Conservation (phyloP, 2,329 filamentous ascomycete species). For the Colletotrichum musae region DNA sequence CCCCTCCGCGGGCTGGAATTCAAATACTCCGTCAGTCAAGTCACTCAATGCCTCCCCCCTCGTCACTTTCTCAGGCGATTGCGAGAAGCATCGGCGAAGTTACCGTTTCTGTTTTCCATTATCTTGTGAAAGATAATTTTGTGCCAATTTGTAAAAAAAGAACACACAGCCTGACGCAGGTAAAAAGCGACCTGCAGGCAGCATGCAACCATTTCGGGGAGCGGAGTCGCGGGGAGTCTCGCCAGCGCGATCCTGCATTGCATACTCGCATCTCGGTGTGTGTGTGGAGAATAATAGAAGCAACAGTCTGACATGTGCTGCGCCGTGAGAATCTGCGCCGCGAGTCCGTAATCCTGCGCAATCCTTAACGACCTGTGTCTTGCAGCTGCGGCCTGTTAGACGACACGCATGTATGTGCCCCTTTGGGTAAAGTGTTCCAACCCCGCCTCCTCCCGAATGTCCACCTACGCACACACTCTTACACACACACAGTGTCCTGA, state of each 20-base stretch:
- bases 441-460: too few relatives aligned
- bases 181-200: neutral
- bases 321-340: slow-evolving; percentile 6
- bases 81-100: slow-evolving; percentile 12
- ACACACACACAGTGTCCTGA: too few relatives aligned
- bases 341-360: slow-evolving; percentile 21
- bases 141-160: neutral
- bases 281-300: slow-evolving; percentile 15
- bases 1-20: neutral
- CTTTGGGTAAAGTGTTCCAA: neutral
- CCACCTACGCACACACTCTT: neutral
- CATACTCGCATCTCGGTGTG: slow-evolving; percentile 18
- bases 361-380: slow-evolving; percentile 27
- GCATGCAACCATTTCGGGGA: slow-evolving; percentile 11
- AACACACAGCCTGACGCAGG: neutral
- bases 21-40: neutral
- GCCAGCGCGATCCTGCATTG: slow-evolving; percentile 7
- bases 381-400: slow-evolving; percentile 14
- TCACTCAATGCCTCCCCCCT: neutral
- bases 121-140: neutral
- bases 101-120: neutral
- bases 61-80: neutral
- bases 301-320: slow-evolving; percentile 8
- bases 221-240: slow-evolving; percentile 17
- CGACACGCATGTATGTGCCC: neutral